A percentile compares a stretch with the other conserved stretches of the same genome.
Conservation (phyloP, 2,329 filamentous ascomycete genomes). For the Colletotrichum theobromicola region DNA sequence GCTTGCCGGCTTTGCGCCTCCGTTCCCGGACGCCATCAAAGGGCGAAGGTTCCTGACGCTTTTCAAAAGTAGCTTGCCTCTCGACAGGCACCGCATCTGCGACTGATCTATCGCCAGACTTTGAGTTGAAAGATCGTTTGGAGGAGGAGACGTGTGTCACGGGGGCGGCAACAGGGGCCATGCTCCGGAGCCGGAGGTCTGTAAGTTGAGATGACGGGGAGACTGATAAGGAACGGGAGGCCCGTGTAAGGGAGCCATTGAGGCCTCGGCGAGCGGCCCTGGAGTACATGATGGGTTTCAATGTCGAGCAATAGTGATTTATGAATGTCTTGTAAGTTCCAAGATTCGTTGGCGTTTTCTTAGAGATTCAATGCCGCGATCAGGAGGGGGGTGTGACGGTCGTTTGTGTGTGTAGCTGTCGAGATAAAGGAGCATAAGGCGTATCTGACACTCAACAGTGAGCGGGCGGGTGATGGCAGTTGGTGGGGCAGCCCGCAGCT, state of each 20-base stretch:
- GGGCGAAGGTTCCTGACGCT: slow-evolving; percentile 20
- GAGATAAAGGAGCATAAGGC: slow-evolving; percentile 20
- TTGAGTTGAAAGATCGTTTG: slow-evolving; percentile 11
- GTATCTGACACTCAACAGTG: slow-evolving; percentile 10
- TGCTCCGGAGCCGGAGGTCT: slow-evolving; percentile 14
- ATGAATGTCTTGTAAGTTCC: background rate
- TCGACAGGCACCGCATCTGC: slow-evolving; percentile 21
- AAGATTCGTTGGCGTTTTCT: background rate
- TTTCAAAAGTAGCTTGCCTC: slow-evolving; percentile 19
- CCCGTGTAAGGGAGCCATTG: slow-evolving; percentile 4
- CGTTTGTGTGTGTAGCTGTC: background rate
- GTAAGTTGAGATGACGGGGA: slow-evolving; percentile 9
- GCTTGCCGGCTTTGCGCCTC: slow-evolving; percentile 72
- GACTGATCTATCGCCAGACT: slow-evolving; percentile 13
- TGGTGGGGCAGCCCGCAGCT: slow-evolving; percentile 20
- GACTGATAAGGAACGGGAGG: background rate
- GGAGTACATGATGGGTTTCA: slow-evolving; percentile 1
- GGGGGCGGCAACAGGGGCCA: background rate
- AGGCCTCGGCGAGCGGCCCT: slow-evolving; percentile 3
- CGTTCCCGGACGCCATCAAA: slow-evolving; percentile 70
- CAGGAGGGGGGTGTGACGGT: background rate
- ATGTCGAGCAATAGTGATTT: background rate
- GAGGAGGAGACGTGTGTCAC: background rate
- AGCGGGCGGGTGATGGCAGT: background rate
- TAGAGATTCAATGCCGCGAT: background rate